Evolutionary conservation across 345 rosid genomes (phyloP).

Genomic region (Eutrema yunnanense): DNA sequence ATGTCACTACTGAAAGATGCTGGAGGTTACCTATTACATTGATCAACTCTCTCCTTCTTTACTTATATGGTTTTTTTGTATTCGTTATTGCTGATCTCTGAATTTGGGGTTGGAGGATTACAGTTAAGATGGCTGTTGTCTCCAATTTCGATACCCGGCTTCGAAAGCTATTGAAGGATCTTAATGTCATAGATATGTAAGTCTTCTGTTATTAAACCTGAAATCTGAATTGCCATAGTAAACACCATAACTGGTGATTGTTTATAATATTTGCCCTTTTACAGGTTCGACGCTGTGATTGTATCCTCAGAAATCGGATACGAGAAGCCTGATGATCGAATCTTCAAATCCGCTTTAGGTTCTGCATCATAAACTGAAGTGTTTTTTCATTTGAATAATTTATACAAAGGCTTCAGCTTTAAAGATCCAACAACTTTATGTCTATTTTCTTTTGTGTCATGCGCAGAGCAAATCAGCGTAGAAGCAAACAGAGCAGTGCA

Average conservation of each 20-base stretch:
- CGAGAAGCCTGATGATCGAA: conserved; percentile 75
- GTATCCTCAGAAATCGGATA: conserved; percentile 81
- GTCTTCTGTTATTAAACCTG: conserved; percentile 16
- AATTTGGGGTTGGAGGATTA: conserved; percentile 20
- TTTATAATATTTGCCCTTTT: neutral
- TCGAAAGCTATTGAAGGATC: conserved; percentile 77
- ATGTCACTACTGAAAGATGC: conserved; percentile 59
- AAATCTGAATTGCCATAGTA: neutral
- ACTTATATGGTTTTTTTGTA: neutral
- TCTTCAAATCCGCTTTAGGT: conserved; percentile 78
- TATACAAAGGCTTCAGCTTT: neutral
- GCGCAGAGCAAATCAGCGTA: conserved; percentile 48
- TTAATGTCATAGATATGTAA: conserved; percentile 62
- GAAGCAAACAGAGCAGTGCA: conserved; percentile 61
- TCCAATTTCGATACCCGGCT: conserved; percentile 82
- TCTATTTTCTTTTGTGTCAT: neutral
- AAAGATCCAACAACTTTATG: neutral
- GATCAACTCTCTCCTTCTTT: conserved; percentile 8
- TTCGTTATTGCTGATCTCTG: conserved; percentile 15
- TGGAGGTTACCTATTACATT: conserved; percentile 52
- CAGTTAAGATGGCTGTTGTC: conserved; percentile 89
- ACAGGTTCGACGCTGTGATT: conserved; percentile 76
- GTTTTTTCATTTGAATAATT: neutral
- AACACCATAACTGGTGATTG: neutral
- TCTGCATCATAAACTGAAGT: neutral